phyloP scores from a whole-genome alignment of 495 filamentous ascomycete genomes.

The Penicillium fimorum region DNA sequence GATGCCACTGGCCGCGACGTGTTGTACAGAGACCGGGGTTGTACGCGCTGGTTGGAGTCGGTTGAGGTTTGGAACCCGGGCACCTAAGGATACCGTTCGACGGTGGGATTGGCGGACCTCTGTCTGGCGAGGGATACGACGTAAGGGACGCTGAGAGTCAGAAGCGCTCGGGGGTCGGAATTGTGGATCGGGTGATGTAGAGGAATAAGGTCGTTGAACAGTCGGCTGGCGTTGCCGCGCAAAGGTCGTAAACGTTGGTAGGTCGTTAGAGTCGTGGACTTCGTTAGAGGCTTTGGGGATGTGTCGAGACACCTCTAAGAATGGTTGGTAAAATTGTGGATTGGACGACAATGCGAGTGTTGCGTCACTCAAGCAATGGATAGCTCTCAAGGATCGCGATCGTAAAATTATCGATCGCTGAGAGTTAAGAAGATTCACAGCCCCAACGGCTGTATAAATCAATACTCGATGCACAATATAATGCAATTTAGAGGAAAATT shows the following conservation, averaged over 20 bases:
- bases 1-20: slow-evolving; percentile 21
- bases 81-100: slow-evolving; percentile 40
- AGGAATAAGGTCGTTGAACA: slow-evolving; percentile 34
- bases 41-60: slow-evolving; percentile 29
- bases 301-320: slow-evolving; percentile 45
- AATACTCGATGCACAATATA: slow-evolving; percentile 10
- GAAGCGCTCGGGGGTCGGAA: slow-evolving; percentile 52
- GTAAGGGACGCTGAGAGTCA: slow-evolving; percentile 49
- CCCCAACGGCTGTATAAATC: slow-evolving; percentile 6
- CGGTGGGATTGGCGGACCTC: slow-evolving; percentile 34
- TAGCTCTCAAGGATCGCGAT: slow-evolving; percentile 20
- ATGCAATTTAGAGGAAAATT: slow-evolving; percentile 7
- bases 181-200: slow-evolving; percentile 29
- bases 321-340: slow-evolving; percentile 20
- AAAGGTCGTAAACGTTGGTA: slow-evolving; percentile 47
- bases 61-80: slow-evolving; percentile 20
- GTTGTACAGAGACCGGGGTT: slow-evolving; percentile 30
- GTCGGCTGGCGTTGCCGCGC: slow-evolving; percentile 58
- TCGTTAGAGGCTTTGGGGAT: slow-evolving; percentile 50
- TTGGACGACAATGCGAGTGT: slow-evolving; percentile 38
- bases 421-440: not conserved
- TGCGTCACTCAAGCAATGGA: slow-evolving; percentile 12
- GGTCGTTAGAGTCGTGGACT: slow-evolving; percentile 60
- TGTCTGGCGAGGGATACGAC: slow-evolving; percentile 43
- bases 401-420: slow-evolving; percentile 11